Percentiles rank a stretch among this genome's conserved stretches.
These are phyloP conservation scores for Ettlia oleoabundans DNA, from an alignment of 139 green algal genomes.

Conservation along the genomic window DNA sequence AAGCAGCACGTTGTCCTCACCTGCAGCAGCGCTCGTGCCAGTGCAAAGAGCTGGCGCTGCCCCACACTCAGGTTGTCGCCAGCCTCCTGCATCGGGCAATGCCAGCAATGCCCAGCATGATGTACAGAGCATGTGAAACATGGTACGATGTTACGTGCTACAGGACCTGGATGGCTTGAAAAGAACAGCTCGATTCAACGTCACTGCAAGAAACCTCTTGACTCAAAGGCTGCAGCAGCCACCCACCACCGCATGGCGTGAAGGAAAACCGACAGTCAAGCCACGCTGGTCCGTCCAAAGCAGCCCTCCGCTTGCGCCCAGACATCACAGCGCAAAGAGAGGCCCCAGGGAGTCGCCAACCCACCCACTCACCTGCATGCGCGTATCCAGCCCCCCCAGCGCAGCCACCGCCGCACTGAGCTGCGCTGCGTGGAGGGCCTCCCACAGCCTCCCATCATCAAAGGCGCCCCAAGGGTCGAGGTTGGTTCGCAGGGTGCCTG, in stretches of 20 bases:
- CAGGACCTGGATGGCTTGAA: no score
- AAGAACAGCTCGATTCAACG: no score
- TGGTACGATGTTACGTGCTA: no score
- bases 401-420: constrained; percentile 54
- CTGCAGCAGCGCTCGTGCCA: constrained; percentile 75
- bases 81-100: constrained; percentile 57
- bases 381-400: constrained; percentile 75
- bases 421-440: constrained; percentile 69
- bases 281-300: background rate
- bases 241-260: background rate
- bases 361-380: constrained; percentile 47
- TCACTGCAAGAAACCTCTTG: no score
- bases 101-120: background rate
- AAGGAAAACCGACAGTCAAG: background rate
- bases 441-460: constrained; percentile 70
- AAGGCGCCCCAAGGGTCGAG: constrained; percentile 79
- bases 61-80: constrained; percentile 85
- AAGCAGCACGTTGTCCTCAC: background rate
- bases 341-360: no score
- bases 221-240: no score
- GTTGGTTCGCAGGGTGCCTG: constrained; percentile 80
- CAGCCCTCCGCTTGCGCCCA: no score
- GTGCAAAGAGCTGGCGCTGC: constrained; percentile 91
- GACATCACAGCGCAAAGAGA: background rate
- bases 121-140: no score